A percentile compares a stretch with the other conserved stretches of the same genome.
These are phyloP conservation scores for Penicillium sp. DNA, from an alignment of 2,329 filamentous ascomycete species.

Conservation along the genomic window DNA sequence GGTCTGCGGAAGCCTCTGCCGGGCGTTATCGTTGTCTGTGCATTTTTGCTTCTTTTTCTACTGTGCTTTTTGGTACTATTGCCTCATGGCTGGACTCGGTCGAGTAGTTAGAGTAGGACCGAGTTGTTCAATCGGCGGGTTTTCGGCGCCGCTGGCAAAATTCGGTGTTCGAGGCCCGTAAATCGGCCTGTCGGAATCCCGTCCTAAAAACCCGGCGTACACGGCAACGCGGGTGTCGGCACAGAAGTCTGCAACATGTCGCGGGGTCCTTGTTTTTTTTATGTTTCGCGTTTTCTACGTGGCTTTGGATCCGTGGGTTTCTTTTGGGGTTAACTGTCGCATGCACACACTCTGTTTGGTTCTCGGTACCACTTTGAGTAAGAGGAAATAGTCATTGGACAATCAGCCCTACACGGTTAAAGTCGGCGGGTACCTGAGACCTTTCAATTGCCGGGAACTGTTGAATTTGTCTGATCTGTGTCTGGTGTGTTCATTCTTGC, in stretches of 20 bases:
- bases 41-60: background rate
- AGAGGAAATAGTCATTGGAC: background rate
- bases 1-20: too few species aligned
- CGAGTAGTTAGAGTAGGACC: background rate
- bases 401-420: background rate
- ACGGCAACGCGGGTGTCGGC: constrained; percentile 25
- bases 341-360: background rate
- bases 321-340: background rate
- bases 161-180: background rate
- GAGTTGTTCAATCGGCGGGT: background rate
- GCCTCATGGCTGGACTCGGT: background rate
- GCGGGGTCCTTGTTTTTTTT: background rate
- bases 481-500: background rate
- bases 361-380: background rate
- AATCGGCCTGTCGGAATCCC: constrained; percentile 9
- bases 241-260: constrained; percentile 9
- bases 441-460: background rate
- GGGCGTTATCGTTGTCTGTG: constrained; percentile 2
- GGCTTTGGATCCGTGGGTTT: background rate
- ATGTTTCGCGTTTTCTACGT: background rate
- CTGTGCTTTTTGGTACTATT: background rate
- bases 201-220: constrained; percentile 13
- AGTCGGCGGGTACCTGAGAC: background rate
- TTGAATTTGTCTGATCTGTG: background rate
- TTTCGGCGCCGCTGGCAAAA: background rate